Conservation (phyloP, 805 yeast species). For the Schizosaccharomyces pombe region DNA sequence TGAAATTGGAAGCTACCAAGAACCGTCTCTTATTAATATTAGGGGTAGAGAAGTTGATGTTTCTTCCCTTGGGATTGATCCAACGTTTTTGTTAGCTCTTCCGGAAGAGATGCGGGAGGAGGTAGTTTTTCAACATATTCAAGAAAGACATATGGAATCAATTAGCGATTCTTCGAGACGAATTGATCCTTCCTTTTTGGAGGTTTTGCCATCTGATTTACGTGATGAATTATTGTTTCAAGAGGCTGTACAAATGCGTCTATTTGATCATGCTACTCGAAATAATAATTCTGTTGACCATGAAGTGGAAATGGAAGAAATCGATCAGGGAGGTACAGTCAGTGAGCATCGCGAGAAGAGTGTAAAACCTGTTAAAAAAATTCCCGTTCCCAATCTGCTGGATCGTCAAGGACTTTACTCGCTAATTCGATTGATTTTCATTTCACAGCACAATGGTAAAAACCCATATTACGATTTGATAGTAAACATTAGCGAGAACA, state of each 20-base stretch:
- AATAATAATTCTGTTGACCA: conserved; percentile 11
- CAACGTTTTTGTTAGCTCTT: conserved; percentile 66
- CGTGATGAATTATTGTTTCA: conserved; percentile 20
- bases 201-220: conserved; percentile 48
- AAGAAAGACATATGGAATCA: conserved; percentile 31
- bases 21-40: conserved; percentile 46
- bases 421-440: conserved; percentile 41
- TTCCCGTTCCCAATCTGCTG: conserved; percentile 36
- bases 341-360: conserved; percentile 7
- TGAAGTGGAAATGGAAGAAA: conserved; percentile 8
- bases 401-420: conserved; percentile 60
- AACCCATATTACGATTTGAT: conserved; percentile 43
- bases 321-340: conserved; percentile 6
- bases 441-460: conserved; percentile 41
- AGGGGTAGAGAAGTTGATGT: conserved; percentile 66
- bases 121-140: conserved; percentile 61
- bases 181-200: conserved; percentile 56
- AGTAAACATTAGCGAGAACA: conserved; percentile 44
- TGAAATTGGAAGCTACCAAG: conserved; percentile 10
- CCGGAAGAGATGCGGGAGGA: conserved; percentile 89
- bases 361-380: conserved; percentile 18
- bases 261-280: conserved; percentile 9
- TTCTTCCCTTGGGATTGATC: conserved; percentile 76
- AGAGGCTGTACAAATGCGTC: conserved; percentile 13
- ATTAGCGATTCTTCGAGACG: conserved; percentile 25